Percentiles rank a stretch among this genome's conserved stretches.
phyloP scores from a whole-genome alignment of 371 early-diverging fungal species.

The Rhizopus microsporus region DNA sequence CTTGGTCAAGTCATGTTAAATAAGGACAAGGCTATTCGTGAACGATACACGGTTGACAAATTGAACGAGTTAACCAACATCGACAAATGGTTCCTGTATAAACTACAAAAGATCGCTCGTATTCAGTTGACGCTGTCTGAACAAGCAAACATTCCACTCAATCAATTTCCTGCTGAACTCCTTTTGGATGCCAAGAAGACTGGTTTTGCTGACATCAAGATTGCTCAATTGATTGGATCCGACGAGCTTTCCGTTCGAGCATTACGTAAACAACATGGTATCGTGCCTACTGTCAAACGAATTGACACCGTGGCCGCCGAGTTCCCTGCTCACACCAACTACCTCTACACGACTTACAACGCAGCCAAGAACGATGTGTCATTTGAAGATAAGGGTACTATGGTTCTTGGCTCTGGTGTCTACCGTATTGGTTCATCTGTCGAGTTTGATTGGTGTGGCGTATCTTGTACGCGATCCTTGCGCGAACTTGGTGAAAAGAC shows the following conservation, averaged over 20 bases:
- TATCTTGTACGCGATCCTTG: constrained; percentile 87
- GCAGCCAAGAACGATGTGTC: constrained; percentile 85
- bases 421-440: constrained; percentile 96
- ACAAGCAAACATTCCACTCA: constrained; percentile 53
- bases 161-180: constrained; percentile 43
- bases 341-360: constrained; percentile 95
- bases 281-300: constrained; percentile 94
- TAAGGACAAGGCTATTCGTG: constrained; percentile 72
- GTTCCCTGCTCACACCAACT: constrained; percentile 95
- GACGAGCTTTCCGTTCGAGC: constrained; percentile 89
- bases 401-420: constrained; percentile 95
- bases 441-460: constrained; percentile 98
- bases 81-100: constrained; percentile 95
- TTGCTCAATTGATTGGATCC: constrained; percentile 69
- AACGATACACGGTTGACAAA: constrained; percentile 84
- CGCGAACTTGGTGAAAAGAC: constrained; percentile 82
- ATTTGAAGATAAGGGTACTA: constrained; percentile 87
- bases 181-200: constrained; percentile 74
- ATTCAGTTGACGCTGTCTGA: constrained; percentile 46
- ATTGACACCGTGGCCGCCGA: constrained; percentile 98
- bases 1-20: constrained; percentile 85
- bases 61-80: constrained; percentile 87
- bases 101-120: constrained; percentile 69
- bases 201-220: constrained; percentile 91
- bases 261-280: constrained; percentile 71